These are phyloP conservation scores for Colletotrichum zoysiae DNA, from an alignment of 2,329 filamentous ascomycete species.

Conservation along the genomic window DNA sequence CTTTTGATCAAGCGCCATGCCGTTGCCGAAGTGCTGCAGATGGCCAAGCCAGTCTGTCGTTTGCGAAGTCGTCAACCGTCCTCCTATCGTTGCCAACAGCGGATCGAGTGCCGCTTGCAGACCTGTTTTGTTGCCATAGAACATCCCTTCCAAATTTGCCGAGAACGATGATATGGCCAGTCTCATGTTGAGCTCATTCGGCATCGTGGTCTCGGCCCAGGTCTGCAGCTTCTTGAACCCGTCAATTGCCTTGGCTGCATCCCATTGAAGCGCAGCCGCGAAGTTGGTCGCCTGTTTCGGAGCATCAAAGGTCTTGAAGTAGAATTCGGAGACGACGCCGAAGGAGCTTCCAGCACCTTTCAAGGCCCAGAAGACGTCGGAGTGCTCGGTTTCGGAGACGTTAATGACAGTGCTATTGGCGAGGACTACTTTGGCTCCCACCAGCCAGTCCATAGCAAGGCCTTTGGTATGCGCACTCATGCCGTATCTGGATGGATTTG, in stretches of 20 bases:
- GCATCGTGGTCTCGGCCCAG: conserved; percentile 39
- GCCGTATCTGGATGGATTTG: conserved; percentile 35
- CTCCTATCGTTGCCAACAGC: conserved; percentile 44
- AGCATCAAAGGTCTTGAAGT: conserved; percentile 54
- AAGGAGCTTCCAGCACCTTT: conserved; percentile 57
- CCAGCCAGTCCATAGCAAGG: conserved; percentile 52
- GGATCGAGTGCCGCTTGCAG: conserved; percentile 43
- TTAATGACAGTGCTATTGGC: conserved; percentile 50
- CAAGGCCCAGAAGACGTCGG: conserved; percentile 57
- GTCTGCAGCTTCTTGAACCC: conserved; percentile 44
- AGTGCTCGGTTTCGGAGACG: conserved; percentile 50
- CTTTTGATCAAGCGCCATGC: conserved; percentile 48
- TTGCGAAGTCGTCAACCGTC: conserved; percentile 49
- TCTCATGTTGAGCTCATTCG: conserved; percentile 48
- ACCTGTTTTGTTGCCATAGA: conserved; percentile 44
- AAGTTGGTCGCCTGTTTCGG: conserved; percentile 50
- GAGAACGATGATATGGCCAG: conserved; percentile 42
- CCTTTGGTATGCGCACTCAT: conserved; percentile 45
- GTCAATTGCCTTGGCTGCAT: conserved; percentile 1
- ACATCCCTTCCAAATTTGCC: conserved; percentile 49
- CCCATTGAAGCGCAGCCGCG: conserved; percentile 42
- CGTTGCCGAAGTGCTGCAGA: conserved; percentile 50
- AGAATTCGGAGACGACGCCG: conserved; percentile 54
- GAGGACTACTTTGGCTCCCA: conserved; percentile 52
- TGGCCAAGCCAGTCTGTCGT: conserved; percentile 50